Percentiles rank a stretch among this genome's conserved stretches.
Conservation (phyloP, 2,329 filamentous ascomycete genomes). For the Meredithiella fracta region DNA sequence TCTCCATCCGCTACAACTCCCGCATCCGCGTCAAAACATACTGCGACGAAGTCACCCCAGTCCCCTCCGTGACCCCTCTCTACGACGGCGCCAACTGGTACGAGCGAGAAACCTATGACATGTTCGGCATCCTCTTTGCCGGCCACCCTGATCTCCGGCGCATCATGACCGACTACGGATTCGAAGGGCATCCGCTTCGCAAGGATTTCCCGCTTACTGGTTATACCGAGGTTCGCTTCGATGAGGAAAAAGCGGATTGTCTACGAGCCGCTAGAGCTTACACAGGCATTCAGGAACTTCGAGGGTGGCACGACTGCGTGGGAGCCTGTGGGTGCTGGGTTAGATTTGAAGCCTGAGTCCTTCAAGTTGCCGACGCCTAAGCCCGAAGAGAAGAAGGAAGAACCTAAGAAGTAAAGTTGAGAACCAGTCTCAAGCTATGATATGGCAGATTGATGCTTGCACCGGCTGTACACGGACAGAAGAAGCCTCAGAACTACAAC, state of each 20-base stretch:
- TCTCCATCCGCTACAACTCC: slow-evolving; percentile 90
- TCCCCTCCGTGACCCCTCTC: slow-evolving; percentile 70
- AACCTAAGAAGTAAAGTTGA: slow-evolving; percentile 66
- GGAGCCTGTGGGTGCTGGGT: slow-evolving; percentile 51
- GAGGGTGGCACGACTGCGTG: slow-evolving; percentile 66
- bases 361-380: slow-evolving; percentile 95
- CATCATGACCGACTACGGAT: slow-evolving; percentile 99
- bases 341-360: slow-evolving; percentile 62
- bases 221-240: slow-evolving; percentile 94
- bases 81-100: slow-evolving; percentile 98
- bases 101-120: slow-evolving; percentile 91
- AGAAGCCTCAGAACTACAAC: slow-evolving; percentile 3
- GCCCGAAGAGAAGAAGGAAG: slow-evolving; percentile 80
- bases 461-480: slow-evolving; percentile 1
- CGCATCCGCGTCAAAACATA: slow-evolving; percentile 98
- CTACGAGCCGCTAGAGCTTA: slow-evolving; percentile 91
- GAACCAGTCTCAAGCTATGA: neutral
- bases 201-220: slow-evolving; percentile 98
- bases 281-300: slow-evolving; percentile 97
- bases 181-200: slow-evolving; percentile 89
- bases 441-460: neutral
- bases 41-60: slow-evolving; percentile 84
- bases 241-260: slow-evolving; percentile 99
- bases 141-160: slow-evolving; percentile 88
- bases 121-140: slow-evolving; percentile 94